Percentiles rank a stretch among this genome's conserved stretches.
These are phyloP conservation scores for Piper longum DNA, from an alignment of 164 flowering plant genomes.

Conservation along the genomic window DNA sequence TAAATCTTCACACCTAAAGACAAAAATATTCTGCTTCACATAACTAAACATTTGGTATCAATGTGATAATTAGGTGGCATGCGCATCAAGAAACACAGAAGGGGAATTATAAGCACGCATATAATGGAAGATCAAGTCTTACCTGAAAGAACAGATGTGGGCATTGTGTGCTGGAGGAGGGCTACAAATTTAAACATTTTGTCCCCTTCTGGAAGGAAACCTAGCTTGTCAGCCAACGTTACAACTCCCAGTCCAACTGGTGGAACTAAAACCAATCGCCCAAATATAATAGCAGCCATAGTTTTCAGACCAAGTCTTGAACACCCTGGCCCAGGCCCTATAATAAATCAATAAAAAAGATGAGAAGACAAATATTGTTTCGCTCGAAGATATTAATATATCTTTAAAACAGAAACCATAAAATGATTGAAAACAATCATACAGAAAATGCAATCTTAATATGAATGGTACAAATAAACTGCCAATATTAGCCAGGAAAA, in stretches of 20 bases:
- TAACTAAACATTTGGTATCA: too few species aligned
- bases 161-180: constrained; percentile 95
- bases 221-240: constrained; percentile 75
- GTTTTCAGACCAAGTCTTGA: constrained; percentile 79
- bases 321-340: constrained; percentile 71
- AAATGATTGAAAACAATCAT: too few species aligned
- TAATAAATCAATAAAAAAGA: constrained; percentile 1
- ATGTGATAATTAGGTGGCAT: too few species aligned
- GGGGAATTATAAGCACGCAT: too few species aligned
- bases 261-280: constrained; percentile 73
- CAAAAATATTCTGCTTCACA: too few species aligned
- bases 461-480: too few species aligned
- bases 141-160: constrained; percentile 96
- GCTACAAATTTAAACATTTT: constrained; percentile 88
- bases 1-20: too few species aligned
- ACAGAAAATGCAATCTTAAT: too few species aligned
- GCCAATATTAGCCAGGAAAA: too few species aligned
- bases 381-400: neutral
- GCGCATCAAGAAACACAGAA: too few species aligned
- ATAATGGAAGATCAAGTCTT: neutral
- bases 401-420: too few species aligned
- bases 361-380: neutral
- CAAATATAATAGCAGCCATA: constrained; percentile 79
- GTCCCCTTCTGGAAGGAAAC: constrained; percentile 78
- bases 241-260: constrained; percentile 87